Evolutionary conservation across 768 basidiomycete species (phyloP).

Genomic region (Naganishia friedmannii): DNA sequence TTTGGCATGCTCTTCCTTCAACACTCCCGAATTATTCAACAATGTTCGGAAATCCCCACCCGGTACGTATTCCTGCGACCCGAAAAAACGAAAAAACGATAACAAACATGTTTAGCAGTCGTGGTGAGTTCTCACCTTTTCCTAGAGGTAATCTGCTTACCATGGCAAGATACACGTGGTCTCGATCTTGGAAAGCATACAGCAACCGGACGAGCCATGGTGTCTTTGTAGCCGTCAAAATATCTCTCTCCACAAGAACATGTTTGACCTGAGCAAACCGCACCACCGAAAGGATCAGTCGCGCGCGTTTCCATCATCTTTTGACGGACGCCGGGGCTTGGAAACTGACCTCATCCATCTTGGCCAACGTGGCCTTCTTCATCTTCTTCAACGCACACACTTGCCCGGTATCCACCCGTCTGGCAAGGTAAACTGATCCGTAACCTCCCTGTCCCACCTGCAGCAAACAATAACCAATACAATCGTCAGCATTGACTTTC

Average conservation of each 20-base stretch:
- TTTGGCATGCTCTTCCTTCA: slow-evolving; percentile 93
- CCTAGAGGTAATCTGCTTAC: too few species aligned
- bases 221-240: slow-evolving; percentile 92
- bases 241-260: slow-evolving; percentile 94
- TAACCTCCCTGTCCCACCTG: slow-evolving; percentile 94
- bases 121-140: neutral
- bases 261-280: slow-evolving; percentile 75
- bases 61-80: slow-evolving; percentile 76
- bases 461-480: neutral
- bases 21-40: slow-evolving; percentile 92
- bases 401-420: slow-evolving; percentile 92
- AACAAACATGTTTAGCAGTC: slow-evolving; percentile 18
- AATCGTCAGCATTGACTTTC: neutral
- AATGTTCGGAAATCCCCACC: slow-evolving; percentile 98
- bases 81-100: neutral
- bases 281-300: neutral
- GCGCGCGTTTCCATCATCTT: neutral
- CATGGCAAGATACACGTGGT: slow-evolving; percentile 94
- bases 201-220: slow-evolving; percentile 92
- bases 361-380: slow-evolving; percentile 86
- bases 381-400: slow-evolving; percentile 98
- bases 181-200: slow-evolving; percentile 93
- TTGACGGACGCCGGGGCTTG: neutral
- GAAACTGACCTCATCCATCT: slow-evolving; percentile 92
- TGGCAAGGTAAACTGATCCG: slow-evolving; percentile 92